Evolutionary conservation across 2,329 filamentous ascomycete genomes (phyloP).

Genomic region (Paramyrothecium roridum): DNA sequence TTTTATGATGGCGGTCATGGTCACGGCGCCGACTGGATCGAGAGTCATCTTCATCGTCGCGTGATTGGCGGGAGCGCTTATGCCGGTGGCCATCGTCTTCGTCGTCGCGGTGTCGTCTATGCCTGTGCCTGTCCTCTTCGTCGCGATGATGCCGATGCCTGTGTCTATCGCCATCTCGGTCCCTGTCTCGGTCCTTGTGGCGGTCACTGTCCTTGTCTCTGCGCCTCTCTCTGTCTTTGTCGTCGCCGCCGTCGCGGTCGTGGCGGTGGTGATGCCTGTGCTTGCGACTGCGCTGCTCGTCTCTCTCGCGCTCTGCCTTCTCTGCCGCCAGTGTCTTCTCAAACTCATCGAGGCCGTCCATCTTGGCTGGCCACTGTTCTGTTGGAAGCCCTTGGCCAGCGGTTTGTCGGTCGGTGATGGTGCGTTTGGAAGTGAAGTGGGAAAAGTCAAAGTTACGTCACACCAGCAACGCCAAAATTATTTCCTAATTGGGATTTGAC

Average conservation of each 20-base stretch:
- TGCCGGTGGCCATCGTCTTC: slow-evolving; percentile 52
- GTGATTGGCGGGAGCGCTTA: slow-evolving; percentile 57
- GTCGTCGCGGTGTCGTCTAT: slow-evolving; percentile 30
- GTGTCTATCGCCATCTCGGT: slow-evolving; percentile 26
- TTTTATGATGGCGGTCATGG: slow-evolving; percentile 31
- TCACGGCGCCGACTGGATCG: slow-evolving; percentile 29
- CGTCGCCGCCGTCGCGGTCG: slow-evolving; percentile 30
- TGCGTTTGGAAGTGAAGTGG: not conserved
- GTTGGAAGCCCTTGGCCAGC: not conserved
- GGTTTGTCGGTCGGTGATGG: not conserved
- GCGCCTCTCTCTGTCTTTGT: slow-evolving; percentile 19
- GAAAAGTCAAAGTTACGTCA: not conserved
- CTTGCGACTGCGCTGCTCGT: slow-evolving; percentile 38
- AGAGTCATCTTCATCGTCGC: slow-evolving; percentile 45
- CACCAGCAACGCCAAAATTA: not conserved
- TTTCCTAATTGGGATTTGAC: not conserved
- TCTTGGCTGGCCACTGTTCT: slow-evolving; percentile 15
- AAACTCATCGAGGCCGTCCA: slow-evolving; percentile 66
- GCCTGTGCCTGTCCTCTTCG: slow-evolving; percentile 25
- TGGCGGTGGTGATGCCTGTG: slow-evolving; percentile 46
- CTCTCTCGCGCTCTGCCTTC: slow-evolving; percentile 51
- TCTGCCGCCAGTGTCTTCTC: slow-evolving; percentile 71
- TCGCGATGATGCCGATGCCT: slow-evolving; percentile 19
- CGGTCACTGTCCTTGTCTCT: slow-evolving; percentile 8
- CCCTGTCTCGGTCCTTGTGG: slow-evolving; percentile 13